Evolutionary conservation across 2,329 filamentous ascomycete genomes (phyloP), one percentile per base, ranked within the genome.

Genomic region (Trichoderma atrobrunneum): DNA sequence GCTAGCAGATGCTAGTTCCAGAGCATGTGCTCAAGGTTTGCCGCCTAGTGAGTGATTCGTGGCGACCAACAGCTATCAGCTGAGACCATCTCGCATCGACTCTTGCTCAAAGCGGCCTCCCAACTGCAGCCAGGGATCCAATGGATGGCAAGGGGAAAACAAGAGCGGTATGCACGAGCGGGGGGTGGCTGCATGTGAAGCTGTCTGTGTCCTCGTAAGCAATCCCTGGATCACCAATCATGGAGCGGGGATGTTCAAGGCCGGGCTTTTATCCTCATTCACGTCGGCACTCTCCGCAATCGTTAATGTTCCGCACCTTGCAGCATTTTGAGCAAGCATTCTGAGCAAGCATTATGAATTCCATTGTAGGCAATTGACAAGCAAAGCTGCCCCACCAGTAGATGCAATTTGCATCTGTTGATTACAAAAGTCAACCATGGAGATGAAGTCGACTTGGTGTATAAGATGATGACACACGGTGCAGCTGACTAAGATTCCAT

Each of bases 11-110:
- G 48, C 48, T 66, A 66, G 43, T 36, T 30, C 21, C 30, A n/a
- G 48, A 66, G 63, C 62, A 64, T 64, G 62, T 64, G 62, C 39
- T 51, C 39, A 64, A 64, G n/a, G 62, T 64, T 28, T 65, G 43
- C 43, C 30, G n/a, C 26, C 32, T 26, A 39, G 59, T 26, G 32
- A 61, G 57, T 54, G 48, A 24, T 54, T 54, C 48, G 48, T 54
- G 48, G 48, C 48, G 21, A 54, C 48, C 48, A 54, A 54, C 48
- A 24, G 32, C 30, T 36, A 60, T 61, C 59, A 61, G 32, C 59
- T 61, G 59, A 61, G 59, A 61, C 59, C 59, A 61, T 61, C 30
- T 36, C 24, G 28, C 24, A 28, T 26, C 21, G 21, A 51, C 43
- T 51, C n/a, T 51, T 24, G 48, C 48, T 54, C 48, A 24, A 54